Conservation (phyloP, 2,329 filamentous ascomycete genomes). For the Exophiala alcalophila region DNA sequence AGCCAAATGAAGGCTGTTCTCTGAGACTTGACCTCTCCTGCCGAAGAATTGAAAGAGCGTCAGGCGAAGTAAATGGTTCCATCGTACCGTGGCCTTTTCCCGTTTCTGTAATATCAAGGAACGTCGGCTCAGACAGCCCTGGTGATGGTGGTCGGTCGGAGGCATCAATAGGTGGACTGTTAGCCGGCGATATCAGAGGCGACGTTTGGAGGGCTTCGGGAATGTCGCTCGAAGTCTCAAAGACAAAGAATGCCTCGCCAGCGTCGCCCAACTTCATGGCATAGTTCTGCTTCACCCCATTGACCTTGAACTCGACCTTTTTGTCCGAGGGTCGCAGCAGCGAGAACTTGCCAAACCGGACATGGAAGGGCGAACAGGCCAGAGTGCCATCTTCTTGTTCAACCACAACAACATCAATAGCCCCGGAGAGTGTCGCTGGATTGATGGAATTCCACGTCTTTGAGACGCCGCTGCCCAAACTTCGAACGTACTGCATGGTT, state of each 20-base stretch:
- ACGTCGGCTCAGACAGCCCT: constrained; percentile 49
- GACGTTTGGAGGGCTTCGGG: constrained; percentile 94
- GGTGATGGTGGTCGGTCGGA: constrained; percentile 28
- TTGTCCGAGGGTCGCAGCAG: constrained; percentile 93
- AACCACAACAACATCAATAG: constrained; percentile 98
- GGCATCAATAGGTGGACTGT: constrained; percentile 59
- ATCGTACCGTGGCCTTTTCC: constrained; percentile 25
- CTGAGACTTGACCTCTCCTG: constrained; percentile 21
- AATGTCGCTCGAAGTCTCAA: constrained; percentile 88
- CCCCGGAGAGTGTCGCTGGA: constrained; percentile 91
- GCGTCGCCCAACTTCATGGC: constrained; percentile 98
- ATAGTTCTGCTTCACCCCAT: constrained; percentile 85
- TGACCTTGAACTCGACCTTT: constrained; percentile 97
- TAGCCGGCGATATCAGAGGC: constrained; percentile 83
- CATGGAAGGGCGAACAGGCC: constrained; percentile 94
- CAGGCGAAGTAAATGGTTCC: constrained; percentile 7
- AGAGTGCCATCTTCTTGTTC: constrained; percentile 86
- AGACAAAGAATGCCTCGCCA: constrained; percentile 97
- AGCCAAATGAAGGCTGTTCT: constrained; percentile 7
- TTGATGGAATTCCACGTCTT: constrained; percentile 99
- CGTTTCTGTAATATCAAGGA: constrained; percentile 43
- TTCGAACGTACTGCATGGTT: constrained; percentile 94
- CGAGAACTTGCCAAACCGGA: constrained; percentile 98
- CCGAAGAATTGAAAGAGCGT: constrained; percentile 18
- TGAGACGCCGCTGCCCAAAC: constrained; percentile 89